Conservation (phyloP, 2,329 filamentous ascomycete genomes). For the Ophiocordyceps sinensis region DNA sequence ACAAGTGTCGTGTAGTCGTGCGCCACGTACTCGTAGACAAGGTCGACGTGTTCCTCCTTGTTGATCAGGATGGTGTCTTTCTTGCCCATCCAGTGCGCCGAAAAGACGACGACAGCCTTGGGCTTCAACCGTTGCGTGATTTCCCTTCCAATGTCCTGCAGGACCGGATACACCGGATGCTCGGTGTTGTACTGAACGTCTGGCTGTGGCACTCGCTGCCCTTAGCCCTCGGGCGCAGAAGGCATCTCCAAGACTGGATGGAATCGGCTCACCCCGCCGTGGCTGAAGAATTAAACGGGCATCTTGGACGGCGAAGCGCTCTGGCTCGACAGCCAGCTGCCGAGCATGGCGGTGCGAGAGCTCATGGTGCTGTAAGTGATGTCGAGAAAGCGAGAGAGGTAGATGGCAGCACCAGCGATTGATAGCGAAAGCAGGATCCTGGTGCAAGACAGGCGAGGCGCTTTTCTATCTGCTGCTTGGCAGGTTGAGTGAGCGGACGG, state of each 20-base stretch:
- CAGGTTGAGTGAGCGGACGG: too few relatives aligned
- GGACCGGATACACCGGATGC: conserved; percentile 51
- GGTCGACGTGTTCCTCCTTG: conserved; percentile 43
- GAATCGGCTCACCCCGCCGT: conserved; percentile 26
- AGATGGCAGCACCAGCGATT: neutral
- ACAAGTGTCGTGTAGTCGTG: neutral
- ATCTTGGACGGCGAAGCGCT: conserved; percentile 3
- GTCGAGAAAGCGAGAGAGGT: neutral
- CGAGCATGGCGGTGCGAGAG: neutral
- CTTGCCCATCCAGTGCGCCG: conserved; percentile 59
- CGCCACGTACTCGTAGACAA: conserved; percentile 50
- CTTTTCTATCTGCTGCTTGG: too few relatives aligned
- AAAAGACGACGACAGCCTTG: conserved; percentile 60
- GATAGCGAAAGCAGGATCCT: neutral
- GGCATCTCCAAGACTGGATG: neutral
- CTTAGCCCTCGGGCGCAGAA: neutral
- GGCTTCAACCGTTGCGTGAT: conserved; percentile 58
- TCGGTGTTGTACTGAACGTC: conserved; percentile 53
- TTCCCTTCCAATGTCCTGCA: conserved; percentile 51
- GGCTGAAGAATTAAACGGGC: conserved; percentile 35
- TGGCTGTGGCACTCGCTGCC: conserved; percentile 26
- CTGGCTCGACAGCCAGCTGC: neutral
- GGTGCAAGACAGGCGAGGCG: neutral
- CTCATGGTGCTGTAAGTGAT: neutral
- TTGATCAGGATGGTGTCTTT: conserved; percentile 48